Evolutionary conservation across 2,329 filamentous ascomycete species (phyloP), one percentile per base, ranked within the genome.

Genomic region (Xylaria hypoxylon): DNA sequence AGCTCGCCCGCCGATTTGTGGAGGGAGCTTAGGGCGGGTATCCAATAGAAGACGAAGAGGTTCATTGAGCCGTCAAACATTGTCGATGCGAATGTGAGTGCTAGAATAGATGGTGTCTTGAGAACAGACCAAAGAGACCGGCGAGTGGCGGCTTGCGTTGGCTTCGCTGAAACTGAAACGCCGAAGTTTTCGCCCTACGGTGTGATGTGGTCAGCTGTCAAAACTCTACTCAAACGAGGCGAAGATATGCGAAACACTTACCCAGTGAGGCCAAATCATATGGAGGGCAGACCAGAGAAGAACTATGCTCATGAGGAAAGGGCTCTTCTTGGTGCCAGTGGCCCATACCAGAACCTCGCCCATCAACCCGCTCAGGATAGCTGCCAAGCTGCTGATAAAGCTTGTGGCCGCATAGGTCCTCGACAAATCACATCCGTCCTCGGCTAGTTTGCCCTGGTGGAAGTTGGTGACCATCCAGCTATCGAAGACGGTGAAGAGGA

Each of bases 31-130:
- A 89, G 77, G 2, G 85, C 83, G 1, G 85, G 83, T 0, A 86
- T 85, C 83, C 87, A 89, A 78, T 87, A 88, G 75, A 88, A 89
- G 63, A 89, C 85, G 72, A 89, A 89, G 11, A 89, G 80, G 72
- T 89, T 89, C 80, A 89, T 86, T 31, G 85, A 82, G 22, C 86
- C 86, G 76, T 90, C 87, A 71, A 89, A 88, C 73, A 87, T 82
- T 64, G 83, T 87, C 3, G 85, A 85, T 2, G 83, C 81, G 47
- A 88, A 75, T 2, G 80, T 82, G 4, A 89, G 77, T 1, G 84
- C 80, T 19, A 86, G 73, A 58, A 89, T 82, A 2, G 82, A 81
- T 51, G 80, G 82, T 70, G 85, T 83, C 74, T 71, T 74, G 42
- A 76, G 35, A 50, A 76, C 73, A 28, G 73, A 57, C 65, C 63